Evolutionary conservation across 768 basidiomycete genomes (phyloP), one percentile per base, ranked within the genome.

Genomic region (Termitomyces bulborhizus): DNA sequence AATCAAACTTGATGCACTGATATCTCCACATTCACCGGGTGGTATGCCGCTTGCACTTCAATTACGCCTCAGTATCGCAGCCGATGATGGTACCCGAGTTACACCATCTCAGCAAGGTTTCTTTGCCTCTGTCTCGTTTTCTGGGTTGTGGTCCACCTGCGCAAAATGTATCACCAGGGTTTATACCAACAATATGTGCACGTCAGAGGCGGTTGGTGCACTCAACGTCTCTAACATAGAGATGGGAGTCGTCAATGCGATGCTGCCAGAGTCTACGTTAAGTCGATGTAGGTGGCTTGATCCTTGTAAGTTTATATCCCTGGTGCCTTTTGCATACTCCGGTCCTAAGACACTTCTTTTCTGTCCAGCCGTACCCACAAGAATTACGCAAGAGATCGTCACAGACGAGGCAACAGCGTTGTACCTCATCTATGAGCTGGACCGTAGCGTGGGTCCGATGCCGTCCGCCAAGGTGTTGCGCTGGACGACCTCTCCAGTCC

Each of bases 211-310:
- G 62, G 68, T 70, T 37, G 83, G 74, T 48, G 63, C 71, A 29
- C 74, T 88, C 52, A 76, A 81, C 27, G 67, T 80, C 31, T 70
- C 76, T 59, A 71, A 71, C 55, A 74, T 75, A 57, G 75, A 78
- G 50, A 66, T 79, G 57, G 77, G 81, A 51, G 76, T 72, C 42
- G 74, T 80, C 1, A 77, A 80, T 59, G 78, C 81, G 50, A 68
- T 77, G 54, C 72, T 90, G 46, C 87, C 89, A 42, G 86, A 89
- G 57, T 88, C 87, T 21, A 68, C 75, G 15, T 71, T 91, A 47
- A 81, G 67, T 63, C 74, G 81, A 56, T 87, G 87, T 68, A 79
- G 85, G 56, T 87, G 86, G 88, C 73, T 86, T 59, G 84, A 86
- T 65, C 68, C 78, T 58, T 70, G 87, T 89, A 65, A 68, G 86